phyloP scores from a whole-genome alignment of 2,329 filamentous ascomycete species.

The Chaetomiaceae sp. region DNA sequence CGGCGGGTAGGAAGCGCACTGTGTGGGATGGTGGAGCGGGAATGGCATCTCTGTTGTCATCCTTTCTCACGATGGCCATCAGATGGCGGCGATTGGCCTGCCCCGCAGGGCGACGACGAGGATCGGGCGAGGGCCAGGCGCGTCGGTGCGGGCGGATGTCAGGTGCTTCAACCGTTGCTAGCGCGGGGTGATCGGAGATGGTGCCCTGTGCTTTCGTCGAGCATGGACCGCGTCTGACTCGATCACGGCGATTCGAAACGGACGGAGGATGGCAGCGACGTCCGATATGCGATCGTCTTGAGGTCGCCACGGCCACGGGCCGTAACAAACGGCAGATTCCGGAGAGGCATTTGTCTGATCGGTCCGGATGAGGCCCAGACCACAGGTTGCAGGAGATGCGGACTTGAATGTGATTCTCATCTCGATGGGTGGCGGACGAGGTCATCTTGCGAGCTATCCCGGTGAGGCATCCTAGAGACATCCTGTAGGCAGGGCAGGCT shows the following conservation, averaged over 20 bases:
- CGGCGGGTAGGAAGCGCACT: not conserved
- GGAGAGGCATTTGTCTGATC: not conserved
- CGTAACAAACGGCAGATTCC: not conserved
- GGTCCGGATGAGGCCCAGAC: not conserved
- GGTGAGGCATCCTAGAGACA: too few relatives aligned
- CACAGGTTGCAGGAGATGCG: not conserved
- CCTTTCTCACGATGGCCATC: conserved; percentile 1
- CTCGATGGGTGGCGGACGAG: not conserved
- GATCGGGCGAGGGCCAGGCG: not conserved
- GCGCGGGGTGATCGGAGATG: not conserved
- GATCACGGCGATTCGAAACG: not conserved
- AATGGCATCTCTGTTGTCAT: conserved; percentile 5
- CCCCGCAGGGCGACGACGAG: not conserved
- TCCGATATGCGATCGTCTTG: not conserved
- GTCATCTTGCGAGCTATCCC: too few relatives aligned
- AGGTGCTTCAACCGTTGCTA: too few relatives aligned
- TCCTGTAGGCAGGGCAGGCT: too few relatives aligned
- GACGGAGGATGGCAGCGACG: not conserved
- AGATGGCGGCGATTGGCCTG: not conserved
- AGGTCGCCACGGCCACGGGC: not conserved
- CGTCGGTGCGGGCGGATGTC: not conserved
- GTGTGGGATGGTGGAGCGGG: not conserved
- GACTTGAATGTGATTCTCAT: not conserved
- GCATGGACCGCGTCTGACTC: conserved; percentile 3
- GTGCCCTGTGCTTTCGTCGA: not conserved